A percentile compares a stretch with the other conserved stretches of the same genome.
Conservation (phyloP, 495 filamentous ascomycete genomes). For the Amphirosellinia nigrospora region DNA sequence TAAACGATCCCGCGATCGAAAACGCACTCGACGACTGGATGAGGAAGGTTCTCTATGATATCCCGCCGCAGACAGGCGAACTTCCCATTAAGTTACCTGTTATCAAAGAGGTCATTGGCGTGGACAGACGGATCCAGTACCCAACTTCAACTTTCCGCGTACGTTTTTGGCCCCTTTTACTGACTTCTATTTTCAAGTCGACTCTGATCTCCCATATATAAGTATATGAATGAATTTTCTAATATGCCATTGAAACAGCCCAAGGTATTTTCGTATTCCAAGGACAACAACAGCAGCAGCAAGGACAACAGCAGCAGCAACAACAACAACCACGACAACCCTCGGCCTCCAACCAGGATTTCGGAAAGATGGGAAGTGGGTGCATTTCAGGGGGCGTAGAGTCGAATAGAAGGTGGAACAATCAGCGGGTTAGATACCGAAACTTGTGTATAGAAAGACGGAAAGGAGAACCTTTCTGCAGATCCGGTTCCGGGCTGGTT, state of each 20-base stretch:
- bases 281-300: no score
- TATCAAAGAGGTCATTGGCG: neutral
- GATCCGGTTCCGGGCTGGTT: conserved; percentile 2
- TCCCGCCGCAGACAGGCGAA: neutral
- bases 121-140: neutral
- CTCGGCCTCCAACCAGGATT: neutral
- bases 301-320: no score
- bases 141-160: neutral
- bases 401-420: neutral
- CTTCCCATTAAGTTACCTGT: no score
- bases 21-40: neutral
- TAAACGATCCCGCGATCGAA: neutral
- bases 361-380: neutral
- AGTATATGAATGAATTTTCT: neutral
- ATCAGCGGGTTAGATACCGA: neutral
- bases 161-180: neutral
- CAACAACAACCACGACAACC: neutral
- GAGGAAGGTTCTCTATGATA: neutral
- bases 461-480: neutral
- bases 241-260: neutral
- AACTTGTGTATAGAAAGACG: neutral
- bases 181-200: neutral
- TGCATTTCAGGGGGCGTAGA: neutral
- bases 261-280: no score
- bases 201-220: neutral